Conservation (phyloP, 345 rosid species). For the Eucalyptus tenuipes region DNA sequence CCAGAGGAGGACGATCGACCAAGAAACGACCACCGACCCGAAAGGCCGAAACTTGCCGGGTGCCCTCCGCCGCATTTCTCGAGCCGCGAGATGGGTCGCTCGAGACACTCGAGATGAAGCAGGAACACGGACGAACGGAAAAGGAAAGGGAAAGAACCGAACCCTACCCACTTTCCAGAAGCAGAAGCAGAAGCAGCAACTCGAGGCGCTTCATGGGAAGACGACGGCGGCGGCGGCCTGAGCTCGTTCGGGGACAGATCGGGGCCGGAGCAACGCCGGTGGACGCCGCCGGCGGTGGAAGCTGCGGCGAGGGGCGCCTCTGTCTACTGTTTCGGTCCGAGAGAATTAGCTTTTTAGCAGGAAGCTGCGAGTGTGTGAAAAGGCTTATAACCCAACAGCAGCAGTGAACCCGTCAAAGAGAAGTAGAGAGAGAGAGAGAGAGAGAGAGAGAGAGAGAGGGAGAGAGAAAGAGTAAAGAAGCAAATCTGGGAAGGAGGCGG, state of each 20-base stretch:
- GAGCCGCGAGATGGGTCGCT: neutral
- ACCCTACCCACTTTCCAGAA: neutral
- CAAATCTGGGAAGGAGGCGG: neutral
- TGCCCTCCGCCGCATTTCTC: neutral
- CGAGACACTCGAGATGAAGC: neutral
- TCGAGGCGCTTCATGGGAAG: neutral
- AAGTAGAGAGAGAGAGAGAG: neutral
- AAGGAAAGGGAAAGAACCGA: neutral
- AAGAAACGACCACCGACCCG: neutral
- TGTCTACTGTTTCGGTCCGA: neutral
- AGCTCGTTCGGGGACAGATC: neutral
- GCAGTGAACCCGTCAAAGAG: neutral
- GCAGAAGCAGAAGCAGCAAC: neutral
- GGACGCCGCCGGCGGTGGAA: neutral
- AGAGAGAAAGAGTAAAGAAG: neutral
- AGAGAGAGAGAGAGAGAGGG: neutral
- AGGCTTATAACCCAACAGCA: too few species aligned
- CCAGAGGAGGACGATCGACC: neutral
- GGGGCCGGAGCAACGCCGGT: neutral
- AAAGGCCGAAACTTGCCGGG: neutral
- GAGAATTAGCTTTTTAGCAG: neutral
- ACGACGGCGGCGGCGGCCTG: neutral
- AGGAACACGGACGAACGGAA: neutral
- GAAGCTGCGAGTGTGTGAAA: neutral
- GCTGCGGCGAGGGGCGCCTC: neutral